These are phyloP conservation scores for Carallia pectinifolia DNA, from an alignment of 345 rosid species.

Conservation along the genomic window DNA sequence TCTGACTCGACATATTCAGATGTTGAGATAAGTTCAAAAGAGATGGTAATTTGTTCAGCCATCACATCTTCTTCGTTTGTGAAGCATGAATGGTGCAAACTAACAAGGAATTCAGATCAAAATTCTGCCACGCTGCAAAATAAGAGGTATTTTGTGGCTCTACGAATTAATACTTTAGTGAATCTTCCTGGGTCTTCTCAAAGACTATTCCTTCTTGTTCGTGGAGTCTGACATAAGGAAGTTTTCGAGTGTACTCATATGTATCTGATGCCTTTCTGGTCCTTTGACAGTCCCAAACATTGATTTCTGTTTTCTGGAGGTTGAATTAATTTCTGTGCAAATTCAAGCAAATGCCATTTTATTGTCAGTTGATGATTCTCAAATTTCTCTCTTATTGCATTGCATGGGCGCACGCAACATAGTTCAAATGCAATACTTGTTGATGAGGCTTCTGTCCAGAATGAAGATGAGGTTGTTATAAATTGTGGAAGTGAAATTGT, in stretches of 20 bases:
- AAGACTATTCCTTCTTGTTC: neutral
- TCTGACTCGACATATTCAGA: constrained; percentile 56
- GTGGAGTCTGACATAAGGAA: neutral
- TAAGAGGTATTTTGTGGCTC: constrained; percentile 38
- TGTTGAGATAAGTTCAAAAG: constrained; percentile 58
- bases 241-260: too few species aligned
- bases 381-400: constrained; percentile 1
- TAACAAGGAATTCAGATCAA: constrained; percentile 54
- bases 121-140: constrained; percentile 63
- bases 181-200: neutral
- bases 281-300: neutral
- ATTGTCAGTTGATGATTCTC: neutral
- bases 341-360: neutral
- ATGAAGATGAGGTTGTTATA: constrained; percentile 47
- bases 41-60: constrained; percentile 57
- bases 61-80: constrained; percentile 42
- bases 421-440: constrained; percentile 64
- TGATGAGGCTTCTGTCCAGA: constrained; percentile 46
- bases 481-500: constrained; percentile 65
- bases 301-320: neutral
- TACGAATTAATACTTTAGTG: neutral
- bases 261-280: too few species aligned
- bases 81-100: constrained; percentile 79
- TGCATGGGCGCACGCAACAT: constrained; percentile 14
- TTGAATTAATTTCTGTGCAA: neutral